Evolutionary conservation across 2,329 filamentous ascomycete genomes (phyloP).

Genomic region (Trichoderma atrobrunneum): DNA sequence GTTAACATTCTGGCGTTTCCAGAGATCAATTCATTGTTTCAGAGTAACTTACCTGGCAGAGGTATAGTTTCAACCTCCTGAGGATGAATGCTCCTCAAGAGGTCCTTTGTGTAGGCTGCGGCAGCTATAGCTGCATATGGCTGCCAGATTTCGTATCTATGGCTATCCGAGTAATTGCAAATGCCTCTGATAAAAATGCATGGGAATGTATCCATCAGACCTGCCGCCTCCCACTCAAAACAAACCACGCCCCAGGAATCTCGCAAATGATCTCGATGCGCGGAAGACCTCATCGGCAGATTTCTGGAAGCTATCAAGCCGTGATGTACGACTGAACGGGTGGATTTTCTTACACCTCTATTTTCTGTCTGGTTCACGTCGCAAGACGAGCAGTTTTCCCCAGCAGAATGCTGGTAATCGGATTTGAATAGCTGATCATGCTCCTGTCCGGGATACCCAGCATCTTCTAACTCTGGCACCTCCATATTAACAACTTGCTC

Average conservation of each 20-base stretch:
- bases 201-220: background rate
- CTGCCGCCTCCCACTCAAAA: background rate
- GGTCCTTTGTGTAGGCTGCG: background rate
- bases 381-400: background rate
- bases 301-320: background rate
- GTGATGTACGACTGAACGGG: background rate
- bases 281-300: too few species aligned
- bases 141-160: background rate
- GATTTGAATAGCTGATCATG: background rate
- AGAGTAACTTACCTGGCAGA: background rate
- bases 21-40: background rate
- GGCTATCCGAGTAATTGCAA: background rate
- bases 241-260: background rate
- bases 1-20: background rate
- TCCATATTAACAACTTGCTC: background rate
- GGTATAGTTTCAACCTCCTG: background rate
- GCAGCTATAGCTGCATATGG: background rate
- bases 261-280: too few species aligned
- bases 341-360: background rate
- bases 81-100: background rate
- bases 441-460: background rate
- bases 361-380: background rate
- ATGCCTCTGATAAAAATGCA: background rate
- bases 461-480: background rate
- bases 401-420: background rate